Evolutionary conservation across 148 eudicot genomes (phyloP).

Genomic region (Beta vulgaris): DNA sequence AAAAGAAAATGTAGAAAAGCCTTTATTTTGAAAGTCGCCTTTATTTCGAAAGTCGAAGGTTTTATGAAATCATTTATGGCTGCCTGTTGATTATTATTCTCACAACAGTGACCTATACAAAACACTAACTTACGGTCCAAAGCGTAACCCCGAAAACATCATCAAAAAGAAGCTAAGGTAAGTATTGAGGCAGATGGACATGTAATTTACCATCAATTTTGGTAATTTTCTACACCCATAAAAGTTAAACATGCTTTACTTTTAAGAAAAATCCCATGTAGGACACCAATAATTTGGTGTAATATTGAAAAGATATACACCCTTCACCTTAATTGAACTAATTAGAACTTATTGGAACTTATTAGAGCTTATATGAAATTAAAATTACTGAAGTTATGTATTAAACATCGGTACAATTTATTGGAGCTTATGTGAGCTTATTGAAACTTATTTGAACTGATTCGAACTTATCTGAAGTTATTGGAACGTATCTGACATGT

Average conservation of each 20-base stretch:
- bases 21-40: neutral
- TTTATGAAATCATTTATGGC: neutral
- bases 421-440: no score
- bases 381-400: no score
- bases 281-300: neutral
- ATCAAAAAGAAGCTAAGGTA: neutral
- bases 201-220: neutral
- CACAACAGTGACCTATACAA: neutral
- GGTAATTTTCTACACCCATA: neutral
- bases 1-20: neutral
- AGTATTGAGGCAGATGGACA: neutral
- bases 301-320: neutral
- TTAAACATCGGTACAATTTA: no score
- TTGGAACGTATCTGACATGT: no score
- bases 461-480: no score
- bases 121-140: neutral
- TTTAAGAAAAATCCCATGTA: neutral
- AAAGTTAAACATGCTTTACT: neutral
- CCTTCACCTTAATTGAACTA: no score
- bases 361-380: no score
- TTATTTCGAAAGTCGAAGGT: neutral
- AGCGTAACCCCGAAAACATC: neutral
- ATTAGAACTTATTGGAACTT: no score
- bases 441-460: no score
- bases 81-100: neutral